Evolutionary conservation across 306 rosid species (phyloP), one percentile per base, ranked within the genome.

Genomic region (Alnus glutinosa): DNA sequence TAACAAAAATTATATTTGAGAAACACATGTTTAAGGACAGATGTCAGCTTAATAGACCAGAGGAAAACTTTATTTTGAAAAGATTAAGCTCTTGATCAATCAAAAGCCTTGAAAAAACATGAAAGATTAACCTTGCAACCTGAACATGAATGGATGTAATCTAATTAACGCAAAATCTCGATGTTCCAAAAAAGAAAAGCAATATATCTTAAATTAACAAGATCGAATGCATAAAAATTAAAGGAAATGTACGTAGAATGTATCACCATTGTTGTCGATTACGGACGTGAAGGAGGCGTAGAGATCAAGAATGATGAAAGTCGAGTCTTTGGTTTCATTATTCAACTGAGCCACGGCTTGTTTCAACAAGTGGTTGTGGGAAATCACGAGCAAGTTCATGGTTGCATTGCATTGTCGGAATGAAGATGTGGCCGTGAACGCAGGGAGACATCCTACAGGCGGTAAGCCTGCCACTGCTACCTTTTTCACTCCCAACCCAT

Each of bases 251-350:
- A 30, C 59, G 57, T 44, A 19, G 2, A 36, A n/a, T n/a, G n/a
- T n/a, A 23, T 71, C 34, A 85, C 5, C 85, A 79, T 79, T 82
- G 85, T 78, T 77, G 55, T 79, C 55, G 67, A 91, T 74, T 5
- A 84, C 82, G 1, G 83, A 76, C 85, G 75, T 83, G 96, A 91
- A 91, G 7, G 89, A 80, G 70, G 78, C 46, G 49, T 79, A 71
- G 9, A 87, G 79, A 75, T 87, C 83, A 2, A 87, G 75, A 69
- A 77, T 3, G 70, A 76, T 32, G 50, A 82, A 30, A 48, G 55
- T 37, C 36, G 83, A 55, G 18, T 51, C 74, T 5, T 82, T 74
- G 32, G 78, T 49, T 39, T 77, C 44, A 9, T 79, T 51, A 79
- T 84, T 87, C 70, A 84, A 36, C 47, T 77, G 68, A 13, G 37